These are phyloP conservation scores for Diplodia scrobiculata DNA, from an alignment of 2,329 filamentous ascomycete genomes.

Conservation along the genomic window DNA sequence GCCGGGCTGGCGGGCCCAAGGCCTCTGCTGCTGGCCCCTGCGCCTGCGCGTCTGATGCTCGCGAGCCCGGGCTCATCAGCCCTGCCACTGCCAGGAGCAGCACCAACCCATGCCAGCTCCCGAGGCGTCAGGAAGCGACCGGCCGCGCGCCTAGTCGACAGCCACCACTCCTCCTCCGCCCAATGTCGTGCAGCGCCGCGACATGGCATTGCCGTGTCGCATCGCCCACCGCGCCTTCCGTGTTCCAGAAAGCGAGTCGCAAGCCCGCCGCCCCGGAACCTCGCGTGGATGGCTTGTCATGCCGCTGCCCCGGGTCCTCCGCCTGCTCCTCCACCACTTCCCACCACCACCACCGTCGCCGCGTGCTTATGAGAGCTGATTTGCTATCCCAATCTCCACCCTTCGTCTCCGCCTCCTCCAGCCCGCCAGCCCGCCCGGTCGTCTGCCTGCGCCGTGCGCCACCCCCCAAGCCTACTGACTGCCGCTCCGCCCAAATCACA, in stretches of 20 bases:
- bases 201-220: constrained; percentile 25
- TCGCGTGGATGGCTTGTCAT: constrained; percentile 22
- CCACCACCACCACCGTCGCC: background rate
- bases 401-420: constrained; percentile 10
- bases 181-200: constrained; percentile 23
- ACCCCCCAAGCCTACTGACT: background rate
- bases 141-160: background rate
- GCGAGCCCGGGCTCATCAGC: background rate
- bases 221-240: constrained; percentile 23
- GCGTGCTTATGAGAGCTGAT: constrained; percentile 2
- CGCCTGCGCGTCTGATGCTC: constrained; percentile 11
- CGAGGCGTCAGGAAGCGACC: constrained; percentile 19
- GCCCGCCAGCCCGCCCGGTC: constrained; percentile 7
- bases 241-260: constrained; percentile 29
- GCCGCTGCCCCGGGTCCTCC: constrained; percentile 8
- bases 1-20: constrained; percentile 4
- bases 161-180: background rate
- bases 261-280: constrained; percentile 15
- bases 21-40: background rate
- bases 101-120: constrained; percentile 3
- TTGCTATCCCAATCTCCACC: constrained; percentile 22
- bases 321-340: background rate
- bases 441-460: constrained; percentile 8
- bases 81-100: background rate
- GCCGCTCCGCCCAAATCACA: background rate